A percentile compares a stretch with the other conserved stretches of the same genome.
phyloP scores from a whole-genome alignment of 192 early-diverging fungal genomes.

The Thoreauomyces humboldtii region DNA sequence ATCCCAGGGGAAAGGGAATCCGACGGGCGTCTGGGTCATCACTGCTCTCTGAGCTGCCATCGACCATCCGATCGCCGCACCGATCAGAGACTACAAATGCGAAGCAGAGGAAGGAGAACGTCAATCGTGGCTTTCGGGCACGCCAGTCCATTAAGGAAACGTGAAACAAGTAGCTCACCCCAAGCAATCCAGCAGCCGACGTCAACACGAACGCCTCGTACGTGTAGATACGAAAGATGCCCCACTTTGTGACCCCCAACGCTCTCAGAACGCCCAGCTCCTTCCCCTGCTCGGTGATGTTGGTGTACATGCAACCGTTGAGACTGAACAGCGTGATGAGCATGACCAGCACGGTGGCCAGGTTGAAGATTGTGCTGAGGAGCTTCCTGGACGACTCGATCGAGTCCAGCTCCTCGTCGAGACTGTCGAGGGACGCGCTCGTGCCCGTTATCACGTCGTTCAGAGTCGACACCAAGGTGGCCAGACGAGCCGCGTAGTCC shows the following conservation, averaged over 20 bases:
- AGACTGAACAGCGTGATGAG: constrained; percentile 31
- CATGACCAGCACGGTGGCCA: constrained; percentile 30
- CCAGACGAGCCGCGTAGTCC: background rate
- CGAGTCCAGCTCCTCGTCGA: constrained; percentile 12
- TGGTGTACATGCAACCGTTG: constrained; percentile 29
- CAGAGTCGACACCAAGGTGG: background rate
- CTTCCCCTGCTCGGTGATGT: constrained; percentile 33
- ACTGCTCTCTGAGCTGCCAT: constrained; percentile 29
- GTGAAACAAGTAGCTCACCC: constrained; percentile 6
- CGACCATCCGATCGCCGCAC: constrained; percentile 28
- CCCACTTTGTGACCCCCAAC: constrained; percentile 17
- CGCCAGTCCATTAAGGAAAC: too few relatives aligned
- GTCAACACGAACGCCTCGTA: constrained; percentile 31
- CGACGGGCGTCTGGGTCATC: constrained; percentile 26
- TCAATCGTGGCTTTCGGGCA: too few relatives aligned
- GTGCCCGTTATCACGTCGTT: background rate
- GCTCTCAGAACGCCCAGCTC: constrained; percentile 28
- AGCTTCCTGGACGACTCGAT: constrained; percentile 4
- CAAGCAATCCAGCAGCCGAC: constrained; percentile 17
- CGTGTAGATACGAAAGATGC: constrained; percentile 19
- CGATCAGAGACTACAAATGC: constrained; percentile 16
- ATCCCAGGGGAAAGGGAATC: constrained; percentile 27
- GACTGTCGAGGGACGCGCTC: background rate
- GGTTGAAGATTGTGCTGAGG: constrained; percentile 25
- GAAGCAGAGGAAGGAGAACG: background rate